Evolutionary conservation across 805 yeast species (phyloP).

Genomic region (Yarrowia keelungensis): DNA sequence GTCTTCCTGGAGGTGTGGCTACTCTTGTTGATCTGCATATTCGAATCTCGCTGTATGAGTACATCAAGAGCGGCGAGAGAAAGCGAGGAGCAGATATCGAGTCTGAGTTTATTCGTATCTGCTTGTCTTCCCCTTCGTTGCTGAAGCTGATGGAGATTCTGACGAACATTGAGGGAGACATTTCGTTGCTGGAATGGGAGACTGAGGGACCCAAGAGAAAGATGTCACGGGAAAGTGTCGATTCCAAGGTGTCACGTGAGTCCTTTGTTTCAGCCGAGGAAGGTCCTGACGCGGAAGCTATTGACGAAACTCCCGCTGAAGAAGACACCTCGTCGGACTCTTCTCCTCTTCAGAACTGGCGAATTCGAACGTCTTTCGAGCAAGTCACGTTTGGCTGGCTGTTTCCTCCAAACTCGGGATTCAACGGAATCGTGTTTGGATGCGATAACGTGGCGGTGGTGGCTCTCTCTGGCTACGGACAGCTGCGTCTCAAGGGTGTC

Average conservation of each 20-base stretch:
- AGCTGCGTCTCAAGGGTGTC: constrained; percentile 70
- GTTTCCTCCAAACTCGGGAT: constrained; percentile 49
- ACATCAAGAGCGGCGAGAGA: constrained; percentile 24
- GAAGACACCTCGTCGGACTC: neutral
- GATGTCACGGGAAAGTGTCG: neutral
- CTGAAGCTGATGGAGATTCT: constrained; percentile 32
- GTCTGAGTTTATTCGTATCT: constrained; percentile 26
- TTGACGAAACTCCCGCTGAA: neutral
- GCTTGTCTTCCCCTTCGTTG: constrained; percentile 13
- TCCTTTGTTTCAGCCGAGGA: constrained; percentile 1
- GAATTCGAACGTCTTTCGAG: constrained; percentile 46
- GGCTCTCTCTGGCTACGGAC: constrained; percentile 67
- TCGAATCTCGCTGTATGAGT: constrained; percentile 20
- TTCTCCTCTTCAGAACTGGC: constrained; percentile 20
- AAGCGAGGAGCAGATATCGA: constrained; percentile 36
- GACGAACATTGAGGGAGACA: constrained; percentile 31
- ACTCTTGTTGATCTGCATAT: constrained; percentile 25
- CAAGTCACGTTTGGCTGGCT: constrained; percentile 82
- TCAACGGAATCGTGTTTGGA: constrained; percentile 76
- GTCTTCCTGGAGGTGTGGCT: constrained; percentile 35
- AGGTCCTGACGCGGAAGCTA: neutral
- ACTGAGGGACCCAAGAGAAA: neutral
- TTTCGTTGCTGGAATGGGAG: constrained; percentile 25
- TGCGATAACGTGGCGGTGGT: constrained; percentile 75
- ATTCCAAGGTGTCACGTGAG: constrained; percentile 9